Evolutionary conservation across 2,329 filamentous ascomycete genomes (phyloP), one percentile per base, ranked within the genome.

Genomic region (Venturia pyrina): DNA sequence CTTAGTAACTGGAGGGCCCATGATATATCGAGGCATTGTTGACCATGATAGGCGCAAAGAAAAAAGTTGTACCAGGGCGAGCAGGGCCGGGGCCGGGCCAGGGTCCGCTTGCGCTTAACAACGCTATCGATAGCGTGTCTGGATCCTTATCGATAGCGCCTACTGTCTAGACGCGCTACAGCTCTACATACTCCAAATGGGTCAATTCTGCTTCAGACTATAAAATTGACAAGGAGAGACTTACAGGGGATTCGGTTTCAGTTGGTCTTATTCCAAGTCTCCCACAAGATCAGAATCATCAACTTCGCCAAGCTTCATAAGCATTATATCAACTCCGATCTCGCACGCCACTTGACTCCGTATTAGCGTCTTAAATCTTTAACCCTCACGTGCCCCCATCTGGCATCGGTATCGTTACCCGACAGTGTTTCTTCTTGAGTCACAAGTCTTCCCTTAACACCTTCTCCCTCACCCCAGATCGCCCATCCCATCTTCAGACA

Each of bases 1-100:
- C 70, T 82, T 82, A 5, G 75, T 74, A 48, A 74, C 74, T 63
- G 74, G 75, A 48, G 71, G 70, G 64, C 72, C 72, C 75, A 77
- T 77, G 63, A 62, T 72, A 56, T 17, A 21, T 32, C 8, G 40
- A 61, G 17, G 21, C 15, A 21, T n/a, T n/a, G 53, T 19, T n/a
- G 19, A n/a, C 32, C 48, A 28, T 17, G 41, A 21, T 21, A 28
- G 15, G 10, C 21, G 21, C 44, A 48, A 21, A 48, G 21, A 28
- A 53, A 53, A 53, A 53, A 53, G 48, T 53, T 53, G 19, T 24
- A 43, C 28, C 28, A 28, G 28, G 28, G 28, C 28, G 28, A 28
- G 28, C 28, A 28, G 28, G 28, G 28, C 28, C 28, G 28, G 28
- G 28, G 28, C 28, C 28, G 28, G 28, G 28, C 28, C 28, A 28